Conservation (phyloP, 2,329 filamentous ascomycete genomes). For the Nemania serpens region DNA sequence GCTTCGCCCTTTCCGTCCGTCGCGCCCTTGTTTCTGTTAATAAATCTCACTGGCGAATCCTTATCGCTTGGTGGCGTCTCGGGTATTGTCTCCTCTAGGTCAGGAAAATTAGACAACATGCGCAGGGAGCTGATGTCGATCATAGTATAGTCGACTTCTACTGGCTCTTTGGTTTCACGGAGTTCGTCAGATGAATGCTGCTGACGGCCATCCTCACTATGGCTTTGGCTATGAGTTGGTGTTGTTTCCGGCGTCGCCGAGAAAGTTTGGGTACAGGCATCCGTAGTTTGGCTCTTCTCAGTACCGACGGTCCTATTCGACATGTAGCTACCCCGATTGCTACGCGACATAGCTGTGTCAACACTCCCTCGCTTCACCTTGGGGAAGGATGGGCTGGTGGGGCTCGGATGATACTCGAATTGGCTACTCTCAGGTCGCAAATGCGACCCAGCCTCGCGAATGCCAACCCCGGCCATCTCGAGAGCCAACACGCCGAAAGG, state of each 20-base stretch:
- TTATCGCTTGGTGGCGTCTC: constrained; percentile 26
- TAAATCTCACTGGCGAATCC: constrained; percentile 9
- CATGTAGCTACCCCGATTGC: constrained; percentile 76
- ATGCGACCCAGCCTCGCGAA: constrained; percentile 84
- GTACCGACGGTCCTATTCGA: constrained; percentile 63
- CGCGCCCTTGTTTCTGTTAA: not conserved
- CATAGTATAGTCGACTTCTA: constrained; percentile 64
- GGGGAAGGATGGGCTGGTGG: constrained; percentile 71
- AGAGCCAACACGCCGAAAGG: constrained; percentile 89
- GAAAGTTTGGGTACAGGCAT: constrained; percentile 68
- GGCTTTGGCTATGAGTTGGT: constrained; percentile 49
- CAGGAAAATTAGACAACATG: constrained; percentile 50
- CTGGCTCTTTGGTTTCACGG: constrained; percentile 46
- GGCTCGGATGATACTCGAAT: constrained; percentile 80
- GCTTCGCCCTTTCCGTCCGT: not conserved
- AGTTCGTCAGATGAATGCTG: constrained; percentile 49
- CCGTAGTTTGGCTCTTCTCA: constrained; percentile 72
- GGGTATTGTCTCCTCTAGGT: constrained; percentile 41
- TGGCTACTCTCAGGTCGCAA: constrained; percentile 75
- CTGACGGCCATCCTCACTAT: constrained; percentile 57
- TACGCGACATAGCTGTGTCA: constrained; percentile 64
- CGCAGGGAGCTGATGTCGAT: constrained; percentile 58
- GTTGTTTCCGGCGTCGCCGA: constrained; percentile 58
- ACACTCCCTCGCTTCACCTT: constrained; percentile 68
- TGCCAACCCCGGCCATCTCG: constrained; percentile 88